phyloP scores from a whole-genome alignment of 768 basidiomycete species.

The Sporobolomyces phaffii region DNA sequence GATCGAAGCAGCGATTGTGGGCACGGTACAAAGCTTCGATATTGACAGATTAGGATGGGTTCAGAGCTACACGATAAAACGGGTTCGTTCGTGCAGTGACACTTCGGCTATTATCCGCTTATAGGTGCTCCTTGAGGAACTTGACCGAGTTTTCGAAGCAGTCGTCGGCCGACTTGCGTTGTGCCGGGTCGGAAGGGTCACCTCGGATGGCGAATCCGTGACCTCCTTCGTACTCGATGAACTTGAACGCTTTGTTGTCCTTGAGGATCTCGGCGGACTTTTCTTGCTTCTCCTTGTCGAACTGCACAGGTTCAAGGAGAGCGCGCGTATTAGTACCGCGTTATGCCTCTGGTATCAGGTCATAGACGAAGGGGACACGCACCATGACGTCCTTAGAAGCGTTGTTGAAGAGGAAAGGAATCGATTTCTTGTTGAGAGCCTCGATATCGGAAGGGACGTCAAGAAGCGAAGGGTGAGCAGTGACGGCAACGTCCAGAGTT shows the following conservation, averaged over 20 bases:
- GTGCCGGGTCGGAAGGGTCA: conserved; percentile 35
- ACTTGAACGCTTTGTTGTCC: conserved; percentile 47
- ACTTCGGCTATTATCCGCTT: too few relatives aligned
- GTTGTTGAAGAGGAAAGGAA: conserved; percentile 61
- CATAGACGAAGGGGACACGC: neutral
- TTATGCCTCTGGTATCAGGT: neutral
- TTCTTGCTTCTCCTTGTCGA: conserved; percentile 52
- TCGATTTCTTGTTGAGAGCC: conserved; percentile 48
- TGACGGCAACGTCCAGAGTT: conserved; percentile 52
- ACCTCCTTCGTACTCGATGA: conserved; percentile 50
- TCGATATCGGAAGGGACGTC: conserved; percentile 59
- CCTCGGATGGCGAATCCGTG: conserved; percentile 55
- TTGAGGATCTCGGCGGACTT: conserved; percentile 55
- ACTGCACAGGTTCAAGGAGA: conserved; percentile 48
- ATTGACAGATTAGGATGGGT: too few relatives aligned
- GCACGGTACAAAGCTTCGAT: too few relatives aligned
- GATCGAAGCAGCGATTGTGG: too few relatives aligned
- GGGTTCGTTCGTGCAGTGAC: too few relatives aligned
- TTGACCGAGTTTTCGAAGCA: conserved; percentile 58
- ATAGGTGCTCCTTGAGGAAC: conserved; percentile 53
- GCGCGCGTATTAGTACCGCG: too few relatives aligned
- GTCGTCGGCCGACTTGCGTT: conserved; percentile 38
- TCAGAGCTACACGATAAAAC: too few relatives aligned
- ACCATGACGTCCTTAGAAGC: conserved; percentile 47
- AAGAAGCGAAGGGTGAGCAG: conserved; percentile 62